Percentiles rank a stretch among this genome's conserved stretches.
Evolutionary conservation across 2,329 filamentous ascomycete species (phyloP).

Genomic region (Alternaria sp.): DNA sequence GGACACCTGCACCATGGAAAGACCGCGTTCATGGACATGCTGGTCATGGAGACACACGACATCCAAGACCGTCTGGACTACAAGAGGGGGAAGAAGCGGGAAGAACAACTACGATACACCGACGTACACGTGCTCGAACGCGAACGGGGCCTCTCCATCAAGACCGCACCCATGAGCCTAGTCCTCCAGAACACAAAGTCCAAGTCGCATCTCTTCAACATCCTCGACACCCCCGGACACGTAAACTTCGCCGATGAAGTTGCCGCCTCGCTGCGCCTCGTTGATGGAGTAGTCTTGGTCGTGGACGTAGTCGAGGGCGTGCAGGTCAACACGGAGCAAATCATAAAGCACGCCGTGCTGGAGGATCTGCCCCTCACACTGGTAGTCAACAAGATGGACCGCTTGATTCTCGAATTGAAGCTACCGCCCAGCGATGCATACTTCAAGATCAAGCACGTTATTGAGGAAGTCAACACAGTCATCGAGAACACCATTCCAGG

Average conservation of each 20-base stretch:
- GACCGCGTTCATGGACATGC: conserved; percentile 97
- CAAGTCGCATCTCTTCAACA: conserved; percentile 94
- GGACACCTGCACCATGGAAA: conserved; percentile 98
- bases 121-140: conserved; percentile 90
- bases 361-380: conserved; percentile 89
- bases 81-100: conserved; percentile 79
- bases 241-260: conserved; percentile 99
- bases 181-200: conserved; percentile 87
- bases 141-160: conserved; percentile 89
- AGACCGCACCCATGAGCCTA: conserved; percentile 92
- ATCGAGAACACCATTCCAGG: conserved; percentile 89
- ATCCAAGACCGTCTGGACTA: conserved; percentile 81
- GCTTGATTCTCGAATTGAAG: conserved; percentile 91
- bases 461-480: conserved; percentile 96
- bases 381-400: conserved; percentile 97
- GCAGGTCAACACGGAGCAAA: conserved; percentile 96
- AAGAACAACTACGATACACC: conserved; percentile 94
- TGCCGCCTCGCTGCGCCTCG: conserved; percentile 83
- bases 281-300: conserved; percentile 90
- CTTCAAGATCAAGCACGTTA: conserved; percentile 98
- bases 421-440: conserved; percentile 95
- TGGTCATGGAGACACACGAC: conserved; percentile 94
- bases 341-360: conserved; percentile 93
- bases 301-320: conserved; percentile 99
- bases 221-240: conserved; percentile 95